Base-by-base conservation (phyloP, 2,329 filamentous ascomycete genomes). In the Ophiocordyceps sinensis region DNA sequence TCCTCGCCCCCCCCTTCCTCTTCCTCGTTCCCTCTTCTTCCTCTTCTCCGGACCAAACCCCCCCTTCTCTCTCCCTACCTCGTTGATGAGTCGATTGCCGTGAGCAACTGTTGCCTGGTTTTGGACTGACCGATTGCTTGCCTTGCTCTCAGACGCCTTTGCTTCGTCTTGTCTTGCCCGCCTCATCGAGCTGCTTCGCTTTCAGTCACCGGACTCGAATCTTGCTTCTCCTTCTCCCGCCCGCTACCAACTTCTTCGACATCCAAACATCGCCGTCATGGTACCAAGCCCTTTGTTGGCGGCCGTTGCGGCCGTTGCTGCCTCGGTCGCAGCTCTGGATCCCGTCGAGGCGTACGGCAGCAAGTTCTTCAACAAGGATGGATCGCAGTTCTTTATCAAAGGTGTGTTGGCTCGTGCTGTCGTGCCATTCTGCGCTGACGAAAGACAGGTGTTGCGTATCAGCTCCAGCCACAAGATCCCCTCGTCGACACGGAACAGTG, bases 341-440 rank as follows among this genome's bases (percentile, higher is more conserved):
- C 64, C 67, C 21, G 65, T 77, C 44, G 64, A 68, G 40, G 61
- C 65, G 17, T 74, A 80, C 41, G 85, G 85, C 39, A 79, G 80
- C 65, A 94, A 93, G 63, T 86, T 94, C 67, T 94, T 93, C 66
- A 79, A 77, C 50, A 76, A 75, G 53, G 76, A 88, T 58, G 85
- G 85, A 48, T 70, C 78, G 28, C 85, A 93, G 56, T 93, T 84
- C 68, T 91, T 77, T 60, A 73, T 91, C 60, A 91, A 88, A 65
- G 85, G 85, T 83, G 2, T 13, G 37, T 28, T 5, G 14, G 1
- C 4, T 13, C n/a, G 13, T 12, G 9, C 19, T 19, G 19, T 14
- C 37, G 10, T 40, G 12, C 8, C 13, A 28, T 5, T 37, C 21
- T 12, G 35, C 21, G 31, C 43, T 45, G 29, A 43, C 23, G 19